Evolutionary conservation across 1,139 yeast genomes (phyloP), one percentile per base, ranked within the genome.

Genomic region (Taiozyma sp.): DNA sequence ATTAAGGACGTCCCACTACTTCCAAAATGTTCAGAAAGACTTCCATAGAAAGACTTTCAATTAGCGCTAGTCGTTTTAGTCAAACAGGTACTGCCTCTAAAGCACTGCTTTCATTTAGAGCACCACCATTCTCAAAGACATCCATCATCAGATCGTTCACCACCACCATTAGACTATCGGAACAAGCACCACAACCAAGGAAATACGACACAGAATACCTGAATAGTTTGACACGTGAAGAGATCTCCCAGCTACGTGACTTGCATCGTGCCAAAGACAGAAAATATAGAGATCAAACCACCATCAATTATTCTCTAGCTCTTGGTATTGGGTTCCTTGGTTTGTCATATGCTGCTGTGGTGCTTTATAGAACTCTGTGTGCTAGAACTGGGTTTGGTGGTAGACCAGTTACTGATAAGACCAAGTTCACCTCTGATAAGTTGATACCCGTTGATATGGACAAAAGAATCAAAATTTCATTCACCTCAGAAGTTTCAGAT

Each of bases 301-400:
- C 88, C 11, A 81, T 85, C 5, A 79, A 85, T 64, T 91, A 91
- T 65, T 73, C 93, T 1, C 72, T 84, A 1, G 83, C 96, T 28
- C 72, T 89, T 42, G 84, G 85, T 14, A 71, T 93, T 30, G 71
- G 83, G 10, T 88, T 89, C 55, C 71, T 89, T 45, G 93, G 97
- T 0, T 72, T 93, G 24, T 78, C 96, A 0, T 93, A 90, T 68
- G 88, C 93, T 11, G 89, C 97, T 1, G 99, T 95, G 11, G 98
- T 99, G 3, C 71, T 95, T 22, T 95, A 95, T 67, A 74, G 97
- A 58, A 91, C 93, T 22, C 76, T 95, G 44, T 95, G 99, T 73
- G 89, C 91, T 62, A 80, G 96, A 69, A 91, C 97, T 1, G 99
- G 99, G 1, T 93, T 87, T 79, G 97, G 93, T 47, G 99, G 99